Evolutionary conservation across 768 basidiomycete species (phyloP).

Genomic region (Lentinula sp.): DNA sequence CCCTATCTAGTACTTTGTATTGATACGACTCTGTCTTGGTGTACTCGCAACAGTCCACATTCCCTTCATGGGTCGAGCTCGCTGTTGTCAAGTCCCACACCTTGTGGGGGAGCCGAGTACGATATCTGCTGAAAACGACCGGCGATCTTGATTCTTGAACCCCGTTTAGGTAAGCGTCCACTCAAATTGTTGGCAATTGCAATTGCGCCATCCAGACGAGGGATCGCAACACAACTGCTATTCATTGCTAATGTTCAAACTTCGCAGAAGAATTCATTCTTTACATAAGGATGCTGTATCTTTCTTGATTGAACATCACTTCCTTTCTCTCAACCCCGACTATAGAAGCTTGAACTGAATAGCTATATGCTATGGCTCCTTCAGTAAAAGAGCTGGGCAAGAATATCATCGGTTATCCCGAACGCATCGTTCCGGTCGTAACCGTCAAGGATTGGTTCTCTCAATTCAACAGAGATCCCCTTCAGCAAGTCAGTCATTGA

Average conservation of each 20-base stretch:
- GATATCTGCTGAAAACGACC: too few species aligned
- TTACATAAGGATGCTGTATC: background rate
- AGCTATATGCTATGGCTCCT: conserved; percentile 23
- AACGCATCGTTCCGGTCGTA: conserved; percentile 52
- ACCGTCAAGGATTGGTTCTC: conserved; percentile 51
- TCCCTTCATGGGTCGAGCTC: too few species aligned
- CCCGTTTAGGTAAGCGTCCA: background rate
- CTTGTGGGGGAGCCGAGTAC: too few species aligned
- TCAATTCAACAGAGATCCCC: conserved; percentile 36
- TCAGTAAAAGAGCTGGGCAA: conserved; percentile 47
- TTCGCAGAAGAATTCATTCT: background rate
- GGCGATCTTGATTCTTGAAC: too few species aligned
- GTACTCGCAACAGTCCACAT: too few species aligned
- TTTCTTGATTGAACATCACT: background rate
- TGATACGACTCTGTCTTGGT: too few species aligned
- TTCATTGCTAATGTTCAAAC: background rate
- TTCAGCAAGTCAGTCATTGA: conserved; percentile 36
- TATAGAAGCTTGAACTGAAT: background rate
- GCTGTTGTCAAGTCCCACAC: too few species aligned
- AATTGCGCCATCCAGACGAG: conserved; percentile 1
- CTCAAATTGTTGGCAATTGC: background rate
- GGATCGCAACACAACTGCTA: background rate
- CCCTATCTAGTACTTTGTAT: too few species aligned
- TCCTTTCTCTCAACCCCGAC: background rate
- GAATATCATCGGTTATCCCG: conserved; percentile 53